Percentiles rank a stretch among this genome's conserved stretches.
These are phyloP conservation scores for Bacterosira constricta DNA, from an alignment of 108 stramenopile genomes.

Conservation along the genomic window DNA sequence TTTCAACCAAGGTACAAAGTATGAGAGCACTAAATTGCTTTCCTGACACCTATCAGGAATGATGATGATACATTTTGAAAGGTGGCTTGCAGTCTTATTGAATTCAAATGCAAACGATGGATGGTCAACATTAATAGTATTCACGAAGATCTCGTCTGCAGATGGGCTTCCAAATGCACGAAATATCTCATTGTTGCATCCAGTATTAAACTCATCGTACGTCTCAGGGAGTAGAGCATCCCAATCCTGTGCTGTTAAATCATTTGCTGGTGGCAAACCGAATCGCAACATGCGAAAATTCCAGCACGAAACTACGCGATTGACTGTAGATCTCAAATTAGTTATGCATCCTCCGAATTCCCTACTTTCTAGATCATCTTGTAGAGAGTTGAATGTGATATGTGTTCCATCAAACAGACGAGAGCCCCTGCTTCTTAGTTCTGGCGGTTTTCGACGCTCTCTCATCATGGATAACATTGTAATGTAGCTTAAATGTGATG, in stretches of 20 bases:
- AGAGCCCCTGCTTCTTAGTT: background rate
- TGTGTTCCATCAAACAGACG: background rate
- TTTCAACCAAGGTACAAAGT: conserved; percentile 26
- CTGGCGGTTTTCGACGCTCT: background rate
- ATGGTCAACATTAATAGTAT: conserved; percentile 5
- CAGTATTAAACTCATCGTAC: conserved; percentile 6
- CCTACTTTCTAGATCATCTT: background rate
- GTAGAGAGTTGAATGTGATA: background rate
- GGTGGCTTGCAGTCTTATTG: background rate
- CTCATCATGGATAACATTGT: background rate
- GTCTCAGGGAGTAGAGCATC: conserved; percentile 5
- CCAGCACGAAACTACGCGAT: conserved; percentile 27
- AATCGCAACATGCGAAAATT: conserved; percentile 13
- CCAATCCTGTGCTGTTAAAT: conserved; percentile 21
- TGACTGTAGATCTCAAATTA: conserved; percentile 13
- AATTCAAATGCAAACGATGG: conserved; percentile 17
- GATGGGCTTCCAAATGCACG: conserved; percentile 7
- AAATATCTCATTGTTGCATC: conserved; percentile 32
- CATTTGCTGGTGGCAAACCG: conserved; percentile 6
- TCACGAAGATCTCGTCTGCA: conserved; percentile 3
- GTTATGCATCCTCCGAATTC: conserved; percentile 12
- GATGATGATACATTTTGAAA: conserved; percentile 21
- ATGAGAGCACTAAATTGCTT: conserved; percentile 2
- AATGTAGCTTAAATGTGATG: conserved; percentile 13
- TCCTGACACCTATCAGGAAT: conserved; percentile 20